Conservation (phyloP, 2,329 filamentous ascomycete species). For the Neofusicoccum umdonicola region DNA sequence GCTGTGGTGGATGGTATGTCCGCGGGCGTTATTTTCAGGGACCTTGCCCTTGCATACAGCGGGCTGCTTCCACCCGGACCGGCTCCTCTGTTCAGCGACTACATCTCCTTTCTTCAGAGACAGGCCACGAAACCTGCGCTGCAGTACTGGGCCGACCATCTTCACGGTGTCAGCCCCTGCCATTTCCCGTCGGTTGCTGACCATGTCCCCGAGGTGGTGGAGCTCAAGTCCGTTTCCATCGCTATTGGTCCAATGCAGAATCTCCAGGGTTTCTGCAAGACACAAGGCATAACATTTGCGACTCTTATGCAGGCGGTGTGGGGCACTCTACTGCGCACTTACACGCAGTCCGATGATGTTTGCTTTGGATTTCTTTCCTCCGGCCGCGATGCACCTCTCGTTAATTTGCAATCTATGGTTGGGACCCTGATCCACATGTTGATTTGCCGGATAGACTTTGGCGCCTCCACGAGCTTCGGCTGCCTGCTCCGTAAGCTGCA, state of each 20-base stretch:
- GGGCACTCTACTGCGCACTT: constrained; percentile 23
- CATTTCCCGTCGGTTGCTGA: constrained; percentile 27
- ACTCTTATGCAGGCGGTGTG: constrained; percentile 26
- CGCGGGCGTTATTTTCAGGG: constrained; percentile 29
- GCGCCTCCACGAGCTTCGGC: constrained; percentile 43
- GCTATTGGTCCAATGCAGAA: not conserved
- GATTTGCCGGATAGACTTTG: constrained; percentile 25
- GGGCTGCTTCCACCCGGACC: constrained; percentile 25
- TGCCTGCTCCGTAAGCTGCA: constrained; percentile 28
- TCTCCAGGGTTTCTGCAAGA: not conserved
- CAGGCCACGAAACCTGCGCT: constrained; percentile 25
- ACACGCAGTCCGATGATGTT: constrained; percentile 30
- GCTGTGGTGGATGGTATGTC: constrained; percentile 35
- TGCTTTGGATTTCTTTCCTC: constrained; percentile 43
- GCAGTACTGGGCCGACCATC: constrained; percentile 32
- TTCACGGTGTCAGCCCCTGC: constrained; percentile 31
- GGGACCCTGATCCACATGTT: not conserved
- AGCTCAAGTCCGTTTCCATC: not conserved
- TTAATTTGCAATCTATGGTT: constrained; percentile 34
- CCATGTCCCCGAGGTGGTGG: not conserved
- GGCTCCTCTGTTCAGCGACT: constrained; percentile 35
- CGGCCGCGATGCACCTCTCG: constrained; percentile 45
- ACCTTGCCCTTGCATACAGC: constrained; percentile 33
- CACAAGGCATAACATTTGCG: not conserved
- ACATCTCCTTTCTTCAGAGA: constrained; percentile 32